Evolutionary conservation across 192 early-diverging fungal species (phyloP), one percentile per base, ranked within the genome.

Genomic region (Coemansia sp.): DNA sequence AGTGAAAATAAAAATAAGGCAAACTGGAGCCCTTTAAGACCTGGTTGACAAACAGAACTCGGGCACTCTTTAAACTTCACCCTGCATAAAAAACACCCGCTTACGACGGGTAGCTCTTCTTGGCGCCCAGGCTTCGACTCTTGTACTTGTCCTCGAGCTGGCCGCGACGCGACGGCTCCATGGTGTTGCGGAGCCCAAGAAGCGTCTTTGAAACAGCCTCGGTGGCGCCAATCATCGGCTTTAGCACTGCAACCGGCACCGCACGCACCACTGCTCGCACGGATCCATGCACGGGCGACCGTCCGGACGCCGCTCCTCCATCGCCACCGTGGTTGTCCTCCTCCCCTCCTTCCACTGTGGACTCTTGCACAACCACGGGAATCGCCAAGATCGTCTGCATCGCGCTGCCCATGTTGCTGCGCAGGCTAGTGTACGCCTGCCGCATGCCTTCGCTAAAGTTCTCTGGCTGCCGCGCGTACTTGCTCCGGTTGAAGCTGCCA

Each of bases 161-260:
- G 11, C 86, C 65, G 63, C 85, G 83, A 41, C 90, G 87, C 11
- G 70, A 85, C 6, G 93, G 92, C 75, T 98, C 96, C 59, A 98
- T 87, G 9, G 89, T 89, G 72, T 95, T 98, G 59, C 92, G 89
- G 63, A 98, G 62, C 2, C 96, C 95, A 59, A 95, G 84, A 25
- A 98, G 81, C 8, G 93, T 89, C 76, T 96, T 95, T 2, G 93
- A 92, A 14, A 96, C 88, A 0, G 95, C 96, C 50, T 96, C 96
- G 0, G 95, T 90, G 0, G 92, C 89, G 0, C 96, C 95, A 75
- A 98, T 97, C 89, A 97, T 93, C 0, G 96, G 96, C 74, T 91
- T 92, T 25, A 98, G 81, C 34, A 96, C 89, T 0, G 96, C 93
- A 17, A 93, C 89, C 0, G 96, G 96, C 29, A 98, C 75, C 29